Base-by-base conservation (phyloP, 805 yeast species). In the Wickerhamiella shivajii region DNA sequence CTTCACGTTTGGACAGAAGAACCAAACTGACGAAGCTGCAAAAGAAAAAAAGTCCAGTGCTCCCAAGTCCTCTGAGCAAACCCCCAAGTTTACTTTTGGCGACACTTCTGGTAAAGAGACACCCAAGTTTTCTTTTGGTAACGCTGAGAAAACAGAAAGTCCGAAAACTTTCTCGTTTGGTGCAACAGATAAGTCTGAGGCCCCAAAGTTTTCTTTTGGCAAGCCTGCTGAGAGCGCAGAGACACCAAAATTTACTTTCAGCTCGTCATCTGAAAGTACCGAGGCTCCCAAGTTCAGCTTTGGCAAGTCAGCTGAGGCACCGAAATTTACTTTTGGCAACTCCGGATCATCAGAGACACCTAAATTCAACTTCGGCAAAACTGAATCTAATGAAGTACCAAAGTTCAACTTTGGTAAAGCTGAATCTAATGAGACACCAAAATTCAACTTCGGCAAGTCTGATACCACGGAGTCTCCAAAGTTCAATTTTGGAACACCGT, bases 161-260 rank as follows among this genome's bases (percentile, higher is more conserved):
- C 3, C 23, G 13, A 19, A 24, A 11, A 14, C 22, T 6, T 25
- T 20, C 24, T 21, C 15, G 11, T 19, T 19, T 20, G 25, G 27
- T 18, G 17, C 25, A 8, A 14, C n/a, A 18, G n/a, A n/a, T 14
- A 9, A 16, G 10, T n/a, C 16, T 16, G 8, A 36, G n/a, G 42
- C 42, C 11, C 48, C 55, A 9, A 33, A 46, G 10, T 44, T 46
- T 35, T 33, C 46, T 5, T 47, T 50, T 37, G 45, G 37, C 16
- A 13, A 17, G 11, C 37, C 48, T 18, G 37, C 47, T 6, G 36
- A 29, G 16, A 13, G 24, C 4, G 19, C 40, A 3, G 33, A 34
- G 6, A 42, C 39, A 23, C 43, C 49, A 5, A 31, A 30, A 12
- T 46, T 47, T 39, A 25, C 39, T 8, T 40, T 44, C 27, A 40